Evolutionary conservation across 1,284 basidiomycete genomes (phyloP), one percentile per base, ranked within the genome.

Genomic region (Golubevia pallescens): DNA sequence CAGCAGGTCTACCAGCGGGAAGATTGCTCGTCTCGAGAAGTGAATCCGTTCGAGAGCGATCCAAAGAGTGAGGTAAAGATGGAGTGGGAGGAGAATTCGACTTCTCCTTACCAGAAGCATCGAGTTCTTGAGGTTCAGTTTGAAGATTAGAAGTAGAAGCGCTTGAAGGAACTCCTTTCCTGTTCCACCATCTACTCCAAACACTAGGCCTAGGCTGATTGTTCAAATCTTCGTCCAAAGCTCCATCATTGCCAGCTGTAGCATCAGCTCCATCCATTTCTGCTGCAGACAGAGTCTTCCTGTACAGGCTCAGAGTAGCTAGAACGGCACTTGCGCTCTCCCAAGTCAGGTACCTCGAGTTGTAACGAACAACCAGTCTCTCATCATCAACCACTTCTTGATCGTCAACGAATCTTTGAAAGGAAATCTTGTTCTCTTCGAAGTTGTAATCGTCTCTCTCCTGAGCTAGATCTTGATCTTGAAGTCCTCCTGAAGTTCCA

Each of bases 301-400:
- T 73, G 64, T 81, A 83, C 16, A 70, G 63, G 1, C 86, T 84
- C 3, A 90, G 80, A 0, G 88, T 87, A 13, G 87, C 87, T 19
- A 90, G 78, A 34, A 89, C 85, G 1, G 87, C 86, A 34, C 86
- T 85, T 0, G 87, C 88, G 51, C 87, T 88, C 57, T 87, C 84
- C 88, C 88, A 89, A 3, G 88, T 88, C 58, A 88, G 80, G 78
- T 87, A 88, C 69, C 77, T 70, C n/a, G 78, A 77, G 53, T 86
- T 79, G 76, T 88, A 89, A 51, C 86, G 81, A 21, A 89, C 78
- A 24, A 88, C 87, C 13, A 89, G 79, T 38, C 86, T 76, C 13
- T 86, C 84, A 68, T 88, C 87, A 64, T 88, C 87, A 4, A 88
- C 86, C n/a, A 89, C 74, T 2, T 83, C 76, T 1, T 86, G 80